These are phyloP conservation scores for Pythium dissimile DNA, from an alignment of 352 stramenopile genomes.

Conservation along the genomic window DNA sequence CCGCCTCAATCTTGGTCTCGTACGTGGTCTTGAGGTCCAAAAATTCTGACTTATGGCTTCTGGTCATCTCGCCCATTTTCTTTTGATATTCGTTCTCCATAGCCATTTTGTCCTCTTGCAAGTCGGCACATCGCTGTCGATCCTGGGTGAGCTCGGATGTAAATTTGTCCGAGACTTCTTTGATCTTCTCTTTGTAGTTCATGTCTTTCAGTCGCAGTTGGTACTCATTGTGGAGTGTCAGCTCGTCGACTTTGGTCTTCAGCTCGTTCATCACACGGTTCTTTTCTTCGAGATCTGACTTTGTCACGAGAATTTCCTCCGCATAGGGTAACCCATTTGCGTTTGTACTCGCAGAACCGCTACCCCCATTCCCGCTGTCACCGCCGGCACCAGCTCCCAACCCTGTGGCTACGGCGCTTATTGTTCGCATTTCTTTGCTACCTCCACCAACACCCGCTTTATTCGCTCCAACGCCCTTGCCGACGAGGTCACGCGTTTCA, in stretches of 20 bases:
- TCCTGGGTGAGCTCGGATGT: conserved; percentile 92
- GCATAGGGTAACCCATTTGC: conserved; percentile 75
- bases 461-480: conserved; percentile 28
- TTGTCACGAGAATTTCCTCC: conserved; percentile 93
- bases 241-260: conserved; percentile 93
- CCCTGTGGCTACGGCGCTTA: background rate
- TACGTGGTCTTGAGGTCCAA: conserved; percentile 90
- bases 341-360: conserved; percentile 33
- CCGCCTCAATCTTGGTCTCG: conserved; percentile 88
- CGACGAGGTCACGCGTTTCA: conserved; percentile 67
- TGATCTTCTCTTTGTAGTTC: conserved; percentile 95
- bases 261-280: conserved; percentile 90
- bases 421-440: conserved; percentile 20
- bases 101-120: conserved; percentile 89
- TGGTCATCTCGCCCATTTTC: conserved; percentile 88
- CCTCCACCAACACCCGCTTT: conserved; percentile 22
- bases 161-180: conserved; percentile 94
- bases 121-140: conserved; percentile 85
- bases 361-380: conserved; percentile 18
- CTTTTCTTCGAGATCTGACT: conserved; percentile 92
- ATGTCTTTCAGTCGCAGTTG: conserved; percentile 94
- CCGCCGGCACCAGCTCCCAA: conserved; percentile 24
- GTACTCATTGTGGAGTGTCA: conserved; percentile 94
- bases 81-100: conserved; percentile 92
- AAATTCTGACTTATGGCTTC: conserved; percentile 85